Base-by-base conservation (phyloP, 176 grass and related monocot species). In the Bolboschoenus planiculmis region DNA sequence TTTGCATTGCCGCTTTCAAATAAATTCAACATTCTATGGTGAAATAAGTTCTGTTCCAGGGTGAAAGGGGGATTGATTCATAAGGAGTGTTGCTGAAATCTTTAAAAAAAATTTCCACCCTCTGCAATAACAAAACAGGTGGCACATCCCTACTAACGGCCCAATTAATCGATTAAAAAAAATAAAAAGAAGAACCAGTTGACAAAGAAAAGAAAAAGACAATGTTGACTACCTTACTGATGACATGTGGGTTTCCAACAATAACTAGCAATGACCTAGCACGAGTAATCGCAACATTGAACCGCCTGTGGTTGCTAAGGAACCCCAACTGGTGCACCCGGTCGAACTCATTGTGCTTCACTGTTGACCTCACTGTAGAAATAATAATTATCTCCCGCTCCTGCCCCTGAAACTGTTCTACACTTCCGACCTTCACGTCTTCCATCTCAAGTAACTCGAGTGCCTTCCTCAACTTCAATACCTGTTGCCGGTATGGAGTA, bases 361-460 rank as follows among this genome's bases (percentile, higher is more conserved):
- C 84, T 1, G 96, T 98, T 18, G 92, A 98, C 68, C 92, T 91
- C 51, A 98, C 96, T 43, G 96, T 98, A 61, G 96, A 98, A 61
- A 98, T 92, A 42, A 98, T 95, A 72, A 98, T 95, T 24, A 95
- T 59, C 81, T 98, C 84, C 87, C 90, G 89, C 73, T 98, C 96
- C 78, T 98, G 95, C 7, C 95, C 95, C 84, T 95, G 92, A 86
- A 98, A 98, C 88, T 98, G 95, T 56, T 95, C 92, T 0, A 98
- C 90, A 65, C 92, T 98, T 44, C 95, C 89, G 0, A 98, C 90
- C 67, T 94, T 94, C 84, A 98, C 73, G 51, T 91, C 92, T 10
- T 89, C 79, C 82, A 95, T 91, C 74, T 93, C 95, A 68, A 92
- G 86, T 23, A 56, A 83, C 64, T 97, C 95, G 2, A 97, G 83